Evolutionary conservation across 164 flowering plant genomes (phyloP), one percentile per base, ranked within the genome.

Genomic region (Echeveria elegans): DNA sequence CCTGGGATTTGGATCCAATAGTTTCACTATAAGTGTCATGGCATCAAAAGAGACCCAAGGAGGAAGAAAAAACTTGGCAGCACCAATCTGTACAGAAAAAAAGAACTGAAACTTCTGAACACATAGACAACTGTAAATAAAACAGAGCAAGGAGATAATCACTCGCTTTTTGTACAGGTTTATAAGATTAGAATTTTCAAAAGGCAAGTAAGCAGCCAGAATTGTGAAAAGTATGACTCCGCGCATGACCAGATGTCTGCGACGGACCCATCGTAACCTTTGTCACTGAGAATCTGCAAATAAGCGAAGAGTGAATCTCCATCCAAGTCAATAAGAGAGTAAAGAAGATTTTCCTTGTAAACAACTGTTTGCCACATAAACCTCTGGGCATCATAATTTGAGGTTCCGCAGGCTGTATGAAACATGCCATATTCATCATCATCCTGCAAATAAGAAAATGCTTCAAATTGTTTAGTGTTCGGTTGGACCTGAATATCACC

Each of bases 121-220:
- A 31, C 30, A 38, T n/a, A n/a, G n/a, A n/a, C n/a, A n/a, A n/a
- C n/a, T n/a, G n/a, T n/a, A n/a, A n/a, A n/a, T n/a, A 58, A 23
- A 66, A 26, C 37, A 45, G 9, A 37, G 41, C 32, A 37, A 65
- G 66, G 29, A 70, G 75, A 81, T 10, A 10, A 12, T 72, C 72
- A 82, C 96, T 91, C 86, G 89, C 99, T 88, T 95, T 83, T 86
- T 88, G 77, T 95, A 95, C 40, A 95, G 89, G 85, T 67, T 86
- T 81, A 87, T 81, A 77, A 95, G 84, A 83, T 88, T 95, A 81
- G 90, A 76, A 75, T 95, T 97, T 83, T 95, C 97, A 71, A 95
- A 95, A 77, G 99, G 99, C 91, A 95, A 85, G 88, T 95, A 95
- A 71, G 97, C 99, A 76, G 99, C 97, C 74, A 95, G 92, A 85